Base-by-base conservation (phyloP, 1,139 yeast species). In the Geotrichum cucujoidarum region DNA sequence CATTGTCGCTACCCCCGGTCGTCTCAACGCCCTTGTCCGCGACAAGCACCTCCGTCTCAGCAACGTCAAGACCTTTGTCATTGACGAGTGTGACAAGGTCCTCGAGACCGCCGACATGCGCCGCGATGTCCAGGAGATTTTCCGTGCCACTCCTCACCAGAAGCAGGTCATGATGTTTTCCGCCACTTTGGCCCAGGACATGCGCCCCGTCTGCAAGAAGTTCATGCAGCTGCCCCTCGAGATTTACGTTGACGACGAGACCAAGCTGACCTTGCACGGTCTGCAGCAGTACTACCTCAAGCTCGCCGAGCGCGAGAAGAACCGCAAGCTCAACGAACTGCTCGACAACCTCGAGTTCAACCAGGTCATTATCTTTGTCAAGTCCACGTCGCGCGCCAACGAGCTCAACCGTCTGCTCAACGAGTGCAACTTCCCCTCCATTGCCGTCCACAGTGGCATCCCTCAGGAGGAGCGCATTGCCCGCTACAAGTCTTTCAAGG, bases 131-230 rank as follows among this genome's bases (percentile, higher is more conserved):
- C 98, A 92, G 75, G 97, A 90, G 68, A 86, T 92, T 58, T 92
- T 92, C 81, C 83, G 97, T 70, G 88, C 88, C 54, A 92, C 98
- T 48, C 98, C 98, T 56, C 95, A 87, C 71, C 96, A 90, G 70
- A 92, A 92, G 74, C 98, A 92, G 76, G 98, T 92, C 53, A 90
- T 92, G 97, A 92, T 92, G 97, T 92, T 92, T 71, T 85, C 95
- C 51, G 98, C 98, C 58, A 92, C 98, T 51, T 77, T 92, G 62
- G 81, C 95, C 42, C 87, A 80, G 67, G 97, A 92, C 65, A 89
- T 92, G 63, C 86, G 96, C 71, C 97, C 97, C 54, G 82, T 92
- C 54, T 92, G 97, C 76, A 90, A 90, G 74, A 89, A 92, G 74
- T 92, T 92, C 73, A 86, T 92, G 92, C 96, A 92, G 74, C 89